Evolutionary conservation across 495 filamentous ascomycete genomes (phyloP).

Genomic region (Trypethelium eluteriae): DNA sequence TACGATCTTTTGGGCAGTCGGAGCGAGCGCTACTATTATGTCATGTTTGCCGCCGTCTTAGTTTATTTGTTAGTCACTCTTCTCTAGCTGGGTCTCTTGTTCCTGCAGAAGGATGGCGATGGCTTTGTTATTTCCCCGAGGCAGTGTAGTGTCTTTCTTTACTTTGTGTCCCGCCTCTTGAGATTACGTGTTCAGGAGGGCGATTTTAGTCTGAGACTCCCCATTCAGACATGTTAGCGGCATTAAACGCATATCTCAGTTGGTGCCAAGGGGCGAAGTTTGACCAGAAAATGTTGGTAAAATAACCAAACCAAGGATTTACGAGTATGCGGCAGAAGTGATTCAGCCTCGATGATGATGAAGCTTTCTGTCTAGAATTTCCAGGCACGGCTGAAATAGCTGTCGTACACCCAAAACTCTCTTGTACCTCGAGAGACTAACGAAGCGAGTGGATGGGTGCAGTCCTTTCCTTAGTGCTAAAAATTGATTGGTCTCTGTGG

Average conservation of each 20-base stretch:
- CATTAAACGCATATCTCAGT: not conserved
- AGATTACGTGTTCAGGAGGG: not conserved
- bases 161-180: not conserved
- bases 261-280: not conserved
- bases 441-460: not conserved
- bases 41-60: not conserved
- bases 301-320: not conserved
- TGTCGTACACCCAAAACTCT: not conserved
- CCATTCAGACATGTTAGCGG: not conserved
- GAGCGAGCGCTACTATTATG: too few species aligned
- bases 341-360: not conserved
- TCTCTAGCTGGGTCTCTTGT: not conserved
- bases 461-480: not conserved
- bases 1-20: too few species aligned
- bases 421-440: not conserved
- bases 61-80: constrained; percentile 1
- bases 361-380: too few species aligned
- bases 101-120: not conserved
- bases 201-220: not conserved
- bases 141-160: not conserved
- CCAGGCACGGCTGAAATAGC: not conserved
- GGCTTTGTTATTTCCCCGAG: not conserved
- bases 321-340: not conserved
- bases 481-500: not conserved
- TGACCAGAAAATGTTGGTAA: not conserved